These are phyloP conservation scores for Suillus spraguei DNA, from an alignment of 768 basidiomycete genomes.

Conservation along the genomic window DNA sequence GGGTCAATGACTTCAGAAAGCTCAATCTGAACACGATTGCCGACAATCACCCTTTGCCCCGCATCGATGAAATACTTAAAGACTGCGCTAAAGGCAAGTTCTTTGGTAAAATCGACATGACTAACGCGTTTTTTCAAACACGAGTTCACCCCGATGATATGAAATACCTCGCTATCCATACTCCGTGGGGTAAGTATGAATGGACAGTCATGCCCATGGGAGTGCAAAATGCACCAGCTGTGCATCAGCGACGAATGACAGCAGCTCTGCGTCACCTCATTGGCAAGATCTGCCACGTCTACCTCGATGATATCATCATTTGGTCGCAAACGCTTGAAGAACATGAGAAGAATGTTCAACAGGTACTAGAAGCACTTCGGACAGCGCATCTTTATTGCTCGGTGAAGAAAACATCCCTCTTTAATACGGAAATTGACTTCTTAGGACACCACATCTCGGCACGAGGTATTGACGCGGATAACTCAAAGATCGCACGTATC, in stretches of 20 bases:
- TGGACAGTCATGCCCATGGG: too few relatives aligned
- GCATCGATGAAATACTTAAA: too few relatives aligned
- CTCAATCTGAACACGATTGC: conserved; percentile 28
- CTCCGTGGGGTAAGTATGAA: too few relatives aligned
- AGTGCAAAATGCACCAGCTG: too few relatives aligned
- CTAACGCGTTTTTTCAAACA: too few relatives aligned
- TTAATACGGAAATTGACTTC: conserved; percentile 11
- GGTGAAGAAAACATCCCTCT: conserved; percentile 26
- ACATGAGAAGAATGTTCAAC: conserved; percentile 19
- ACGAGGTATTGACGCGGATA: conserved; percentile 29
- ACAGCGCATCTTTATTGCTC: conserved; percentile 27
- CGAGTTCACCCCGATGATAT: too few relatives aligned
- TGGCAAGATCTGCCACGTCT: neutral
- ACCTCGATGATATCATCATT: conserved; percentile 29
- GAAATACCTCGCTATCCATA: too few relatives aligned
- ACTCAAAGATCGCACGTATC: conserved; percentile 17
- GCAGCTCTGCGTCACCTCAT: too few relatives aligned
- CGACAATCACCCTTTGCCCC: too few relatives aligned
- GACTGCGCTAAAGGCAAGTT: too few relatives aligned
- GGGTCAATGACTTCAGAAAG: conserved; percentile 33
- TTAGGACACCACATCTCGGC: conserved; percentile 27
- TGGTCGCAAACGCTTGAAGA: conserved; percentile 28
- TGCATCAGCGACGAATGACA: too few relatives aligned
- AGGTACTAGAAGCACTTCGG: conserved; percentile 18
- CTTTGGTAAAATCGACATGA: too few relatives aligned